Conservation (phyloP, 306 rosid species). For the Cucumis cinereus region DNA sequence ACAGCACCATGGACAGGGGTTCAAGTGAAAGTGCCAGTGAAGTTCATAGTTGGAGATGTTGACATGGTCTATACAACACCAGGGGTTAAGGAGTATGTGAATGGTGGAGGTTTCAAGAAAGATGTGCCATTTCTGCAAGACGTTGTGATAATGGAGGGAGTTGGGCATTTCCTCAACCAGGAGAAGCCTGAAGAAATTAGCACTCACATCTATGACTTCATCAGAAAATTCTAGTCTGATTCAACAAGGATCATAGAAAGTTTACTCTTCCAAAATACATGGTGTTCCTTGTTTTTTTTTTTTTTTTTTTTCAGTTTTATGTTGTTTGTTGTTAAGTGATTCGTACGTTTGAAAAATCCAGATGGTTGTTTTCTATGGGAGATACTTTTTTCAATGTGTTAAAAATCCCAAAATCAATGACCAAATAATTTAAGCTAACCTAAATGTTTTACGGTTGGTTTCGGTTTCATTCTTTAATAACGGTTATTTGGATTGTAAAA, state of each 20-base stretch:
- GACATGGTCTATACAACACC: conserved; percentile 46
- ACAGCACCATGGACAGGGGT: conserved; percentile 55
- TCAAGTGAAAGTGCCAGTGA: conserved; percentile 45
- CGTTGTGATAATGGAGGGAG: conserved; percentile 48
- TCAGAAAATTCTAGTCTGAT: conserved; percentile 20
- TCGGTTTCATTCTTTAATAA: too few relatives aligned
- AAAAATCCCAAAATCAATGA: too few relatives aligned
- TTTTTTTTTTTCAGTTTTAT: not conserved
- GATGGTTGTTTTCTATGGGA: too few relatives aligned
- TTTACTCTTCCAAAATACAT: not conserved
- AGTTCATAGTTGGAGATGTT: conserved; percentile 60
- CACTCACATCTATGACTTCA: conserved; percentile 44
- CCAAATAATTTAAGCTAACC: too few relatives aligned
- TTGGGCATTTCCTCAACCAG: conserved; percentile 46
- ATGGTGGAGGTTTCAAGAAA: conserved; percentile 53
- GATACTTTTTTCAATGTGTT: too few relatives aligned
- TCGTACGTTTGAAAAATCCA: too few relatives aligned
- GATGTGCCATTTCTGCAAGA: conserved; percentile 48
- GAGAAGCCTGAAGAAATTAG: conserved; percentile 49
- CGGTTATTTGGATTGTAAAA: too few relatives aligned
- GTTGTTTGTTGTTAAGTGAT: not conserved
- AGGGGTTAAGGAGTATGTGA: conserved; percentile 42
- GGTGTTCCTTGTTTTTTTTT: too few relatives aligned
- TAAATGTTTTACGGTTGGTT: too few relatives aligned
- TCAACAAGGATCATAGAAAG: not conserved